A percentile compares a stretch with the other conserved stretches of the same genome.
phyloP scores from a whole-genome alignment of 2,329 filamentous ascomycete genomes.

The Hymenoscyphus scutula region DNA sequence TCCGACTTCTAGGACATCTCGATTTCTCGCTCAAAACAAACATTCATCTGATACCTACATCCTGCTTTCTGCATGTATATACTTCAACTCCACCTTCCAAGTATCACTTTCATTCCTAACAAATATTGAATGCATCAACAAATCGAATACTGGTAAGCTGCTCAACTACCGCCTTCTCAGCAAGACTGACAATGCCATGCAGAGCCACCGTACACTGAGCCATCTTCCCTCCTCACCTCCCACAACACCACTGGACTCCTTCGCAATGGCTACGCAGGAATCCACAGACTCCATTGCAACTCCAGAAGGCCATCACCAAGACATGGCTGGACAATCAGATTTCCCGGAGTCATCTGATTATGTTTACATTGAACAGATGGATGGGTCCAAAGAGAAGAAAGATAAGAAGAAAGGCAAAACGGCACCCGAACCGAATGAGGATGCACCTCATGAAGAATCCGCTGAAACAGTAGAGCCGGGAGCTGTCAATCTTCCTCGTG shows the following conservation, averaged over 20 bases:
- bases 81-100: not conserved
- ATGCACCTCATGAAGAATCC: not conserved
- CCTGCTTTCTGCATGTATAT: not conserved
- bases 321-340: not conserved
- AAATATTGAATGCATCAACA: not conserved
- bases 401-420: not conserved
- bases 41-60: not conserved
- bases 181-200: not conserved
- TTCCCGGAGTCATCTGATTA: not conserved
- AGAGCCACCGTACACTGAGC: not conserved
- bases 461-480: not conserved
- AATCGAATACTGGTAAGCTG: not conserved
- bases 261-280: not conserved
- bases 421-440: not conserved
- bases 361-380: not conserved
- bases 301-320: not conserved
- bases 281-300: not conserved
- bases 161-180: not conserved
- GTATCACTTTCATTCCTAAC: not conserved
- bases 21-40: not conserved
- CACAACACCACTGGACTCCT: not conserved
- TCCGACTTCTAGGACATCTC: not conserved
- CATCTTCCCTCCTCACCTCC: not conserved
- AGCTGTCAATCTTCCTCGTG: conserved; percentile 11
- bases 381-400: conserved; percentile 1